Percentiles rank a stretch among this genome's conserved stretches.
These are phyloP conservation scores for Paraphaeosphaeria minitans DNA, from an alignment of 2,329 filamentous ascomycete species.

Conservation along the genomic window DNA sequence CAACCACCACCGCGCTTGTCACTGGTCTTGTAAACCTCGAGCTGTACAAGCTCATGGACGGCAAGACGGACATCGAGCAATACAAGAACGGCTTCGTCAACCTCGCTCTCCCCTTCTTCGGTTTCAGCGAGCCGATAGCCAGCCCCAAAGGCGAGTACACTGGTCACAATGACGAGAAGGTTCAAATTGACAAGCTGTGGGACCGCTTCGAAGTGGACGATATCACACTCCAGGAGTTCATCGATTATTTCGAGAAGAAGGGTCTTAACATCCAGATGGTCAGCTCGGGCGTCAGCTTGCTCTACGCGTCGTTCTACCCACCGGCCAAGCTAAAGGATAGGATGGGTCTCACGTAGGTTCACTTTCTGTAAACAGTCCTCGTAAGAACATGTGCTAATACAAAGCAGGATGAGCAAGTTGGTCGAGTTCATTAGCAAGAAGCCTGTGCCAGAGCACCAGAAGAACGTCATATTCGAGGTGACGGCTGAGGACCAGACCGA, in stretches of 20 bases:
- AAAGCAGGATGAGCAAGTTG: conserved; percentile 77
- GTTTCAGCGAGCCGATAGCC: conserved; percentile 94
- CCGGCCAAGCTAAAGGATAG: conserved; percentile 83
- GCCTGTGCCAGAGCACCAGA: conserved; percentile 86
- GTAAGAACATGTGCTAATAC: conserved; percentile 26
- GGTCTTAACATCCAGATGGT: conserved; percentile 89
- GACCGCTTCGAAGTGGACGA: conserved; percentile 92
- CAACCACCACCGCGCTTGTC: conserved; percentile 93
- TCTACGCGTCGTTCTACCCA: conserved; percentile 94
- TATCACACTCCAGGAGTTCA: conserved; percentile 81
- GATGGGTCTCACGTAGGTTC: conserved; percentile 68
- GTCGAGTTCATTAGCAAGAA: conserved; percentile 92
- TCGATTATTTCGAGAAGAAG: conserved; percentile 77
- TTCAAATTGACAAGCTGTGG: conserved; percentile 94
- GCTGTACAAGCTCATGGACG: conserved; percentile 94
- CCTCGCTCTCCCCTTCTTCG: conserved; percentile 93
- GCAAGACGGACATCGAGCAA: conserved; percentile 94
- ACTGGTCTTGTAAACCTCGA: conserved; percentile 92
- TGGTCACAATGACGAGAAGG: conserved; percentile 73
- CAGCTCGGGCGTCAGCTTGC: conserved; percentile 92
- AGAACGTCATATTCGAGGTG: conserved; percentile 93
- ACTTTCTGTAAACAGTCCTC: background rate
- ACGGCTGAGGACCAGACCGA: conserved; percentile 86
- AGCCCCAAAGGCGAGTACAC: conserved; percentile 92
- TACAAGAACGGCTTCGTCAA: conserved; percentile 99